A percentile compares a stretch with the other conserved stretches of the same genome.
phyloP scores from a whole-genome alignment of 1,284 basidiomycete species.

The Rhodotorula glutinis region DNA sequence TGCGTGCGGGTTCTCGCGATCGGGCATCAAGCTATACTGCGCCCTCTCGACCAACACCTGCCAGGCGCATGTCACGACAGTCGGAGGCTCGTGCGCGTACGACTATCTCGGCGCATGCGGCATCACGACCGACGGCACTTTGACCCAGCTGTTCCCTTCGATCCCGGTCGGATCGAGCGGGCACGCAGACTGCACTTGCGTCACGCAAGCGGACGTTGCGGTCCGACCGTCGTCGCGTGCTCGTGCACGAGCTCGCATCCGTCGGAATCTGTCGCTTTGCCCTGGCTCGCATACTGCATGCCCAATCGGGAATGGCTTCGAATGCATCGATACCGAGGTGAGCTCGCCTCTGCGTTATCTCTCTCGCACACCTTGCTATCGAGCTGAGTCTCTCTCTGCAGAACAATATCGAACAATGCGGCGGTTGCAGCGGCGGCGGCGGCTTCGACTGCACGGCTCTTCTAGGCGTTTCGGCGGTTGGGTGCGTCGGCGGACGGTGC shows the following conservation, averaged over 20 bases:
- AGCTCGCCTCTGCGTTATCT: not conserved
- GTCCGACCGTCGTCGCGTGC: conserved; percentile 11
- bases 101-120: too few species aligned
- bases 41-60: too few species aligned
- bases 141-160: too few species aligned
- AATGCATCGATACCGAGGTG: conserved; percentile 31
- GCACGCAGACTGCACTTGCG: too few species aligned
- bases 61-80: too few species aligned
- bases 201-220: too few species aligned
- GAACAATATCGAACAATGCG: conserved; percentile 29
- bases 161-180: too few species aligned
- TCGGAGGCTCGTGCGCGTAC: too few species aligned
- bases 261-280: conserved; percentile 14
- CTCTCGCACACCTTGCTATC: too few species aligned
- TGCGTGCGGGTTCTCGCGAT: too few species aligned
- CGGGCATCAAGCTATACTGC: too few species aligned
- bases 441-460: conserved; percentile 41
- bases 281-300: conserved; percentile 21
- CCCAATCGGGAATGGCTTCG: conserved; percentile 21
- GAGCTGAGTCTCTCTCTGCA: not conserved
- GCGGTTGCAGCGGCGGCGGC: conserved; percentile 21
- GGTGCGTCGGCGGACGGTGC: conserved; percentile 15
- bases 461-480: conserved; percentile 23
- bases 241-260: conserved; percentile 14
- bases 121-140: too few species aligned